These are phyloP conservation scores for Rhododendron williamsianum DNA, from an alignment of 148 eudicot species.

Conservation along the genomic window DNA sequence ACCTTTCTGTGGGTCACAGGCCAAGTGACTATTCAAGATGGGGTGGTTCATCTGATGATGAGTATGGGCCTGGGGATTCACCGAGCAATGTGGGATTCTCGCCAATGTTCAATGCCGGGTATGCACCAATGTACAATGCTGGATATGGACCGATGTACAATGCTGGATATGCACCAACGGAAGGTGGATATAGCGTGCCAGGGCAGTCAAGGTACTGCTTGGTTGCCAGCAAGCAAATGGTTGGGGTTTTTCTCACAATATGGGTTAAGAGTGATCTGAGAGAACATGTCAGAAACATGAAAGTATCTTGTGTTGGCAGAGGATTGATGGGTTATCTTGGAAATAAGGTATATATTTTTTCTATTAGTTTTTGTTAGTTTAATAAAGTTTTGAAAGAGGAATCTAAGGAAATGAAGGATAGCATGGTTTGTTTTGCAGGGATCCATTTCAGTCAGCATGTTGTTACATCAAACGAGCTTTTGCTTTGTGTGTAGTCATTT, in stretches of 20 bases:
- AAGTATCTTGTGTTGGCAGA: slow-evolving; percentile 91
- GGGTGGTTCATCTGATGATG: slow-evolving; percentile 96
- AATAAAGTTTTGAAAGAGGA: neutral
- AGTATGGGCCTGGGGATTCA: slow-evolving; percentile 66
- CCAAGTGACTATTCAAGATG: slow-evolving; percentile 76
- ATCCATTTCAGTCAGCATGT: slow-evolving; percentile 91
- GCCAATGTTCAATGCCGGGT: slow-evolving; percentile 49
- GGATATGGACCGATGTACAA: slow-evolving; percentile 34
- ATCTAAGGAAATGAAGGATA: neutral
- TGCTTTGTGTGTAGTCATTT: slow-evolving; percentile 95
- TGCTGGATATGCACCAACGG: slow-evolving; percentile 39
- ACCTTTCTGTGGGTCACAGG: slow-evolving; percentile 45
- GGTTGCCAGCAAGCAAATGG: slow-evolving; percentile 94
- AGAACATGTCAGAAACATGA: slow-evolving; percentile 76
- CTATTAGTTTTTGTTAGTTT: too few relatives aligned
- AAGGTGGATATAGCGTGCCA: slow-evolving; percentile 40
- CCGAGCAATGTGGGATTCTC: slow-evolving; percentile 70
- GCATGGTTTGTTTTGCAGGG: slow-evolving; percentile 45
- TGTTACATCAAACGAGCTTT: slow-evolving; percentile 88
- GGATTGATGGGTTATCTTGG: slow-evolving; percentile 99
- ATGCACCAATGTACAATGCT: slow-evolving; percentile 41
- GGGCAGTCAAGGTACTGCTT: slow-evolving; percentile 62
- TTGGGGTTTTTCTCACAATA: slow-evolving; percentile 77
- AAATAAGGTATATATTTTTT: slow-evolving; percentile 59
- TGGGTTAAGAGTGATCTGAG: slow-evolving; percentile 85